A percentile compares a stretch with the other conserved stretches of the same genome.
Conservation (phyloP, 331 rosid species). For the Acacia concinna region DNA sequence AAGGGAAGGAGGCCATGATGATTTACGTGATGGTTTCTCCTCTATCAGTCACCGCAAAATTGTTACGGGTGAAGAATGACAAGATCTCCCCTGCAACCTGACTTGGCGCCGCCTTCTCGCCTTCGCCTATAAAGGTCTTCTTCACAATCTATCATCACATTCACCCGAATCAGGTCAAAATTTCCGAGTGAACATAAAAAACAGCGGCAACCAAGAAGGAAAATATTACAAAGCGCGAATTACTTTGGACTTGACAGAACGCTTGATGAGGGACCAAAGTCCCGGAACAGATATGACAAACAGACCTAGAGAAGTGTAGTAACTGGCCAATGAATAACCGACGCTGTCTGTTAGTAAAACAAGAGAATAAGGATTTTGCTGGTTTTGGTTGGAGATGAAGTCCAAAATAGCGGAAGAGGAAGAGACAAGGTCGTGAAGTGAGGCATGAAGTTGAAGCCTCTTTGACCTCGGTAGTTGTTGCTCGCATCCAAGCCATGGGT, state of each 20-base stretch:
- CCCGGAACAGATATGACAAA: conserved; percentile 76
- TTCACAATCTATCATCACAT: conserved; percentile 48
- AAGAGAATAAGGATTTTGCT: conserved; percentile 16
- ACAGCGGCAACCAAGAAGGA: neutral
- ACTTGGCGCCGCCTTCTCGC: conserved; percentile 44
- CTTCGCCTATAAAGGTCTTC: conserved; percentile 58
- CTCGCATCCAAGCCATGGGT: conserved; percentile 29
- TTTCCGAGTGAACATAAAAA: neutral
- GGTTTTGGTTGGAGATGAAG: conserved; percentile 18
- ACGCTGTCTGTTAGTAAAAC: conserved; percentile 35
- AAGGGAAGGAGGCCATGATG: neutral
- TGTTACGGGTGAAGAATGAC: conserved; percentile 69
- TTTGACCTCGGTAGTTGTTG: conserved; percentile 9
- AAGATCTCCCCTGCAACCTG: conserved; percentile 64
- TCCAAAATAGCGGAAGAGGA: conserved; percentile 26
- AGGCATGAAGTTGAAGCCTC: conserved; percentile 21
- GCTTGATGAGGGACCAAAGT: conserved; percentile 78
- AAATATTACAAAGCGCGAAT: neutral
- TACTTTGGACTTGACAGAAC: conserved; percentile 74
- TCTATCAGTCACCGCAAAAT: conserved; percentile 53
- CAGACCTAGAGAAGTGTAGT: conserved; percentile 73
- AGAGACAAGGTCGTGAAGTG: conserved; percentile 32
- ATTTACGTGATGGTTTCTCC: conserved; percentile 70
- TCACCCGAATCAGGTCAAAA: neutral
- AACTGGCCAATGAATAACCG: conserved; percentile 68